Evolutionary conservation across 192 early-diverging fungal species (phyloP), one percentile per base, ranked within the genome.

Genomic region (Powellomyces hirtus): DNA sequence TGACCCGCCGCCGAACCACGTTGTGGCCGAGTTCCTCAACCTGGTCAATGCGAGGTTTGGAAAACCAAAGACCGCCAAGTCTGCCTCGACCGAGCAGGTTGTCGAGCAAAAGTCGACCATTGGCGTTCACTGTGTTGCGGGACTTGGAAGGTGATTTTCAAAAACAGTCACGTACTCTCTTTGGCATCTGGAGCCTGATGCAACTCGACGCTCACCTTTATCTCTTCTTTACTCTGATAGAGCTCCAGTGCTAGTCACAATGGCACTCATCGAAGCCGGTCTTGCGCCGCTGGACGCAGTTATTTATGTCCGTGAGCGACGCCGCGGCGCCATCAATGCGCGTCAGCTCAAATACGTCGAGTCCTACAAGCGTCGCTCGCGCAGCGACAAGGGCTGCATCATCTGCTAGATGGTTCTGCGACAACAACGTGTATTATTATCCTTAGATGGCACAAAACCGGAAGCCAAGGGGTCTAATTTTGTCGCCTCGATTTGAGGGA

Each of bases 171-270:
- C n/a, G 42, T 44, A 44, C n/a, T 22, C 29, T 56, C n/a, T n/a
- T n/a, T n/a, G n/a, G n/a, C n/a, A n/a, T n/a, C n/a, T n/a, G n/a
- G n/a, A n/a, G n/a, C n/a, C n/a, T n/a, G n/a, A n/a, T n/a, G n/a
- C n/a, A n/a, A n/a, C n/a, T n/a, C n/a, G n/a, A n/a, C n/a, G n/a
- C n/a, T n/a, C n/a, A n/a, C n/a, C n/a, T n/a, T n/a, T n/a, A n/a
- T n/a, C n/a, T n/a, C 24, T 16, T 62, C n/a, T 7, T 45, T 1
- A 38, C 35, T 36, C n/a, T 36, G 18, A 1, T 36, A 67, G 65
- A 29, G 65, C 65, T 4, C 96, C 96, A 0, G 89, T 95, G 18
- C 79, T 99, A 10, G 95, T 94, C 13, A 90, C 90, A 0, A 88
- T 94, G 70, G 89, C 91, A 7, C 73, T 94, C 38, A 89, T 94